phyloP scores from a whole-genome alignment of 768 basidiomycete genomes.

The Pleurotus platypus region DNA sequence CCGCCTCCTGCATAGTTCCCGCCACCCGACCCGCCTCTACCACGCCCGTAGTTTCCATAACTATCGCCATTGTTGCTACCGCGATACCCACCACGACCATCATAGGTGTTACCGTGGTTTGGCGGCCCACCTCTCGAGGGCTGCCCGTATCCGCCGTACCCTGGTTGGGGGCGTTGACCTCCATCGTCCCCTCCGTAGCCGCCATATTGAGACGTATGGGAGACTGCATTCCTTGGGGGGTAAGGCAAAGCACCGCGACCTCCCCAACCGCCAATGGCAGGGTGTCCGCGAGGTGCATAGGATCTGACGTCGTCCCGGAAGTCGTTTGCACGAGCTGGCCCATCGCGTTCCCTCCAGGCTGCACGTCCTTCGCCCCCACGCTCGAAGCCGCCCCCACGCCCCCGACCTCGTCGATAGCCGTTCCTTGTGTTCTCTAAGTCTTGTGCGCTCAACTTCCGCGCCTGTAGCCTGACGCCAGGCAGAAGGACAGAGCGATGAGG shows the following conservation, averaged over 20 bases:
- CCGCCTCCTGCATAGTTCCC: conserved; percentile 17
- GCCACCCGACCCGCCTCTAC: conserved; percentile 30
- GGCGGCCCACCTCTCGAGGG: conserved; percentile 20
- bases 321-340: conserved; percentile 9
- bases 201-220: conserved; percentile 24
- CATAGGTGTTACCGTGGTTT: conserved; percentile 20
- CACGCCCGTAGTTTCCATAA: conserved; percentile 15
- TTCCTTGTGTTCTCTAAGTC: conserved; percentile 71
- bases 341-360: conserved; percentile 21
- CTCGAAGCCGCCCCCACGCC: conserved; percentile 37
- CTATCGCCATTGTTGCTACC: neutral
- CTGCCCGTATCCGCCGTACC: conserved; percentile 20
- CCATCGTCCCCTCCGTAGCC: conserved; percentile 29
- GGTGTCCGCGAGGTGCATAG: conserved; percentile 26
- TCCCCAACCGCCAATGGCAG: conserved; percentile 24
- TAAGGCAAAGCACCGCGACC: conserved; percentile 24
- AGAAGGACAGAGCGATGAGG: conserved; percentile 86
- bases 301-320: conserved; percentile 26
- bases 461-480: conserved; percentile 60
- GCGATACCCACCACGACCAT: conserved; percentile 23
- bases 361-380: conserved; percentile 36
- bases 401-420: conserved; percentile 51
- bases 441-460: conserved; percentile 55
- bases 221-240: conserved; percentile 27
- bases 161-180: conserved; percentile 14